Conservation (phyloP, 305 asterid genomes). For the Fraxinus floribunda region DNA sequence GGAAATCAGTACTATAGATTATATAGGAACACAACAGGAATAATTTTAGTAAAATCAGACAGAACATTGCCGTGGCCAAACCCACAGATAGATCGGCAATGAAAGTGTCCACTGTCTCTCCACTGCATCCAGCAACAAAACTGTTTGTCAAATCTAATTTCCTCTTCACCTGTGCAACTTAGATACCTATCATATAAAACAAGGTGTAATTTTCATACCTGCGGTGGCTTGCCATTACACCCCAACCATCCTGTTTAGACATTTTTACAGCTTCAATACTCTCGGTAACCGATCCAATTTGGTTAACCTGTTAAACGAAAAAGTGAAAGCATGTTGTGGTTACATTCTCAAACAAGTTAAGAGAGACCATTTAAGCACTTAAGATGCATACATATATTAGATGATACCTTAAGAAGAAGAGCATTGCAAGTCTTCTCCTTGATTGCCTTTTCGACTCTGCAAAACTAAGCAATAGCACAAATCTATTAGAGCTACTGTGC, state of each 20-base stretch:
- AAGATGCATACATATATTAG: background rate
- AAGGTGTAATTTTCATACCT: slow-evolving; percentile 35
- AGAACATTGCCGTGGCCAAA: slow-evolving; percentile 56
- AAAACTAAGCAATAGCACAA: slow-evolving; percentile 13
- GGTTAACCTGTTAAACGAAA: slow-evolving; percentile 62
- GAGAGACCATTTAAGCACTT: background rate
- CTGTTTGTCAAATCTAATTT: background rate
- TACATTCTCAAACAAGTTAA: background rate
- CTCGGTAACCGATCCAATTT: slow-evolving; percentile 94
- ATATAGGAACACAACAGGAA: too few species aligned
- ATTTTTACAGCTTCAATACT: slow-evolving; percentile 94
- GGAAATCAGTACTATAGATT: too few species aligned
- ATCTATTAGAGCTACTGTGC: background rate
- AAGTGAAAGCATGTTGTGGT: background rate
- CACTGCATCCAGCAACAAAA: slow-evolving; percentile 44
- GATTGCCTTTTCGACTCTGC: slow-evolving; percentile 86
- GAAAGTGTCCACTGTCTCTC: slow-evolving; percentile 76
- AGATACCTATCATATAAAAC: background rate
- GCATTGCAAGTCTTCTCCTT: slow-evolving; percentile 77
- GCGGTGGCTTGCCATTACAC: slow-evolving; percentile 98
- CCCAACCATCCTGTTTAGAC: slow-evolving; percentile 98
- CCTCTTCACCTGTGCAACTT: too few species aligned
- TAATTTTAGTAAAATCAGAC: background rate
- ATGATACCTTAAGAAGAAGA: background rate
- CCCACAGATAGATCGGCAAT: slow-evolving; percentile 72